These are phyloP conservation scores for Camellia oleifera DNA, from an alignment of 179 eudicot species.

Conservation along the genomic window DNA sequence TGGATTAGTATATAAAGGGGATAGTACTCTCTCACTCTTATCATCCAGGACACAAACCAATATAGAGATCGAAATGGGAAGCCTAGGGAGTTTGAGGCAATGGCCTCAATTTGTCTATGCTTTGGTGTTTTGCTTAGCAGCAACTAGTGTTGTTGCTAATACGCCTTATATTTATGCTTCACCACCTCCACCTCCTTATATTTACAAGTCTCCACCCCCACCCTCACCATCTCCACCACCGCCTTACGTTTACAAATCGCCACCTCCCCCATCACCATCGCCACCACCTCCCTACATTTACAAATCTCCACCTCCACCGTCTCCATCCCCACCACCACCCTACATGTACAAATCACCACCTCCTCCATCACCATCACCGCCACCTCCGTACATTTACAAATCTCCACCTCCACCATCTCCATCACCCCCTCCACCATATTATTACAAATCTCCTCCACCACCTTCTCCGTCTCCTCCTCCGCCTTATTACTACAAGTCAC, in stretches of 20 bases:
- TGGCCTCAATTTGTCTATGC: constrained; percentile 23
- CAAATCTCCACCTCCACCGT: background rate
- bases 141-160: constrained; percentile 14
- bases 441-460: background rate
- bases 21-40: background rate
- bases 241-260: background rate
- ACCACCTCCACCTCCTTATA: constrained; percentile 2
- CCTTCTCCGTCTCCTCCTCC: background rate
- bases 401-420: background rate
- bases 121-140: constrained; percentile 13
- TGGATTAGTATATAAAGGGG: background rate
- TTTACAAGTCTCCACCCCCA: background rate
- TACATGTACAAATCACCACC: background rate
- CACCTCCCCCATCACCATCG: background rate
- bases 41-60: background rate
- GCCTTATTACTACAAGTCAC: background rate
- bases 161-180: constrained; percentile 16
- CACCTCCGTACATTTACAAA: background rate
- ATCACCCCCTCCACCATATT: background rate
- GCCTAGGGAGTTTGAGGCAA: constrained; percentile 15
- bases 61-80: constrained; percentile 14
- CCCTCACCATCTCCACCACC: background rate
- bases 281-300: background rate
- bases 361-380: background rate
- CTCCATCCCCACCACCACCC: background rate